These are phyloP conservation scores for Bodo saltans DNA, from an alignment of 78 protist genomes.

Conservation along the genomic window DNA sequence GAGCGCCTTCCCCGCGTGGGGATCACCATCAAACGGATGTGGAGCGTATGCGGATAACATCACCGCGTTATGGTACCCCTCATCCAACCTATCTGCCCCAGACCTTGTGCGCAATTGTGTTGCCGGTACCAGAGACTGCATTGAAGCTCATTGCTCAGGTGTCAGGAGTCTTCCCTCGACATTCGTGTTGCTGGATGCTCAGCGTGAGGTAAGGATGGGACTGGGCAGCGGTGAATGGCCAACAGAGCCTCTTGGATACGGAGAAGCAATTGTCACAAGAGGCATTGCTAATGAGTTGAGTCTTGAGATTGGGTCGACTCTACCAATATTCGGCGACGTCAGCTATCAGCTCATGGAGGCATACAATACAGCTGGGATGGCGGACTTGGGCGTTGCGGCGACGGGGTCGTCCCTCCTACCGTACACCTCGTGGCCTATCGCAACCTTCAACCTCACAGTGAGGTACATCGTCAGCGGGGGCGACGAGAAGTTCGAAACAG, in stretches of 20 bases:
- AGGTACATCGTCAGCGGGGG: neutral
- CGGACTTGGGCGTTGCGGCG: neutral
- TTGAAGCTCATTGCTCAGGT: slow-evolving; percentile 25
- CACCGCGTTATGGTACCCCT: neutral
- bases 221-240: slow-evolving; percentile 26
- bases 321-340: neutral
- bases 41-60: neutral
- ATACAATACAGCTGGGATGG: neutral
- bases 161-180: no score
- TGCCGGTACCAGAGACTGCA: neutral
- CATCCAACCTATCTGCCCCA: neutral
- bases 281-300: neutral
- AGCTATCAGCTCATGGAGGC: neutral
- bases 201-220: slow-evolving; percentile 24
- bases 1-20: neutral
- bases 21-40: neutral
- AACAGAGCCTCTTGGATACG: neutral
- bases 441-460: neutral
- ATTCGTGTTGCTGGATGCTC: slow-evolving; percentile 42
- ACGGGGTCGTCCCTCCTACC: neutral
- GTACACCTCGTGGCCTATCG: neutral
- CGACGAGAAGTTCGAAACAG: neutral
- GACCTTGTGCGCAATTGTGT: neutral
- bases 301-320: neutral
- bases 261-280: neutral